Conservation (phyloP, 2,329 filamentous ascomycete genomes). For the Stachybotrys elegans region DNA sequence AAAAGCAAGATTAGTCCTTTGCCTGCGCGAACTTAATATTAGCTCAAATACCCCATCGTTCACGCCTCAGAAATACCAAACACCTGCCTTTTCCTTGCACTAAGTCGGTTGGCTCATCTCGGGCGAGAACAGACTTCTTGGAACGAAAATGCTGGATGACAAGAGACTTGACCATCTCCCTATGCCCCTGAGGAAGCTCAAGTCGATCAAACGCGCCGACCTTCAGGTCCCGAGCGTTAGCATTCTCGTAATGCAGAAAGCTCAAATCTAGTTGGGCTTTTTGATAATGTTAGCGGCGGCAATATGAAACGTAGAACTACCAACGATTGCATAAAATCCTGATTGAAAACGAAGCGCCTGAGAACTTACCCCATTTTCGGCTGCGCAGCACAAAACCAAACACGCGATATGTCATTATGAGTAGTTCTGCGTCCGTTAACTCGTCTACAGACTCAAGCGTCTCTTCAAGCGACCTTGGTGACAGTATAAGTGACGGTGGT, state of each 20-base stretch:
- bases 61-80: no score
- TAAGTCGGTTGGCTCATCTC: conserved; percentile 20
- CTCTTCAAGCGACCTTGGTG: background rate
- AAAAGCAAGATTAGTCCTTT: conserved; percentile 22
- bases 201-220: conserved; percentile 19
- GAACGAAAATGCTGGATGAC: conserved; percentile 25
- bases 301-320: no score
- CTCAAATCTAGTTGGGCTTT: background rate
- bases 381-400: conserved; percentile 27
- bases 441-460: background rate
- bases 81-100: conserved; percentile 25
- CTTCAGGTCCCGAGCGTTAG: no score
- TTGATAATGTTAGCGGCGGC: no score
- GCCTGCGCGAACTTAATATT: no score
- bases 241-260: no score
- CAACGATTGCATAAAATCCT: no score
- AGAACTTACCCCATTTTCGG: conserved; percentile 25
- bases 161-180: conserved; percentile 22
- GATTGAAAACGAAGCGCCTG: no score
- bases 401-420: conserved; percentile 26
- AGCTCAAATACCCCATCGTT: no score
- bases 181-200: conserved; percentile 18
- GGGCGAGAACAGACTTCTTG: conserved; percentile 9
- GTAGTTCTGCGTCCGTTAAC: conserved; percentile 17
- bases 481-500: conserved; percentile 1